Percentiles rank a stretch among this genome's conserved stretches.
Conservation (phyloP, 164 flowering plant species). For the Nelumbo lutea region DNA sequence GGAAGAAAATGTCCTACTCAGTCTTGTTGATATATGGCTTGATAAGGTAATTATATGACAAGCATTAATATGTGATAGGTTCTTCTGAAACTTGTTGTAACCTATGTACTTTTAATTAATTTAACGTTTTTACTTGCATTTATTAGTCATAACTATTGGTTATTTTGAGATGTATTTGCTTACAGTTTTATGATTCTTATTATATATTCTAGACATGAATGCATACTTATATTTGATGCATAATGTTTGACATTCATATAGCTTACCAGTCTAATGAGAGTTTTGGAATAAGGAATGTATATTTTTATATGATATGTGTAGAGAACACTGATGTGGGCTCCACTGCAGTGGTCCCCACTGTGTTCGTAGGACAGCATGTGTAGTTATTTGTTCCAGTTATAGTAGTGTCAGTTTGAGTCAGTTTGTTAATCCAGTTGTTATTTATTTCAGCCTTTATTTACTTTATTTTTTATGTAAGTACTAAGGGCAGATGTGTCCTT, state of each 20-base stretch:
- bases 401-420: no score
- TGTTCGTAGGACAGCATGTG: no score
- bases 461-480: no score
- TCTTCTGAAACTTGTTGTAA: neutral
- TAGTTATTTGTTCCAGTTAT: no score
- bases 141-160: neutral
- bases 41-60: conserved; percentile 60
- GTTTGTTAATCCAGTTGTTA: no score
- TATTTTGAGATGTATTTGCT: neutral
- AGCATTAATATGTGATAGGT: neutral
- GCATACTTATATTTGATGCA: neutral
- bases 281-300: neutral
- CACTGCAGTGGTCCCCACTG: no score
- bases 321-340: no score
- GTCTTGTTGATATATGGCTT: conserved; percentile 85
- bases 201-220: neutral
- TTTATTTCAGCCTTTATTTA: no score
- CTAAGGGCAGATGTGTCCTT: no score
- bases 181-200: neutral
- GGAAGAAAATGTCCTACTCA: conserved; percentile 77
- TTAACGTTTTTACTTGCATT: neutral
- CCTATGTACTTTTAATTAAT: neutral
- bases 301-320: no score
- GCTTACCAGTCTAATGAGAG: neutral
- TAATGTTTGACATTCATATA: neutral